These are phyloP conservation scores for Suhomyces sp. DNA, from an alignment of 805 yeast species.

Conservation along the genomic window DNA sequence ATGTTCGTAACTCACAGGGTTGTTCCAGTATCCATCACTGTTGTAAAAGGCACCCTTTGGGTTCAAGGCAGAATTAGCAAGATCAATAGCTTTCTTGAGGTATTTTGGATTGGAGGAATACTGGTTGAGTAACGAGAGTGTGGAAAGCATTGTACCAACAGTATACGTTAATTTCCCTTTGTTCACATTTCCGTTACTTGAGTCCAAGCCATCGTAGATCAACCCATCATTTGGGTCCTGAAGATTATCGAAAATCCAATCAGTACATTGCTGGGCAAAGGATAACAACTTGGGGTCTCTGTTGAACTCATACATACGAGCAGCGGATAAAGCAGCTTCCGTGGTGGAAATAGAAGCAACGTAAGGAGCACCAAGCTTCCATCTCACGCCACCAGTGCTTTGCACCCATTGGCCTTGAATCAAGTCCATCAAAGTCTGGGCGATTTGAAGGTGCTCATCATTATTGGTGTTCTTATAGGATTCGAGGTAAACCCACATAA, in stretches of 20 bases:
- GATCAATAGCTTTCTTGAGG: slow-evolving; percentile 7
- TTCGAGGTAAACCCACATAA: slow-evolving; percentile 12
- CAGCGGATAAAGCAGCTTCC: slow-evolving; percentile 14
- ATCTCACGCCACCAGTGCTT: slow-evolving; percentile 10
- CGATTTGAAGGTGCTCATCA: slow-evolving; percentile 6
- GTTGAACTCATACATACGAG: slow-evolving; percentile 7
- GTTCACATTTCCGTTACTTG: slow-evolving; percentile 5
- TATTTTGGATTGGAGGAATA: slow-evolving; percentile 5
- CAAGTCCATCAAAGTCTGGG: slow-evolving; percentile 6
- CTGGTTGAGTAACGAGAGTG: slow-evolving; percentile 9
- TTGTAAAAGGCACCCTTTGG: slow-evolving; percentile 10
- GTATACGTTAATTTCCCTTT: slow-evolving; percentile 13
- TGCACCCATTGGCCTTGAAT: slow-evolving; percentile 8
- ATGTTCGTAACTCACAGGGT: slow-evolving; percentile 14
- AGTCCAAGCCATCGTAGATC: slow-evolving; percentile 10
- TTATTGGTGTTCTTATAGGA: slow-evolving; percentile 8
- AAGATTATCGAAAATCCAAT: slow-evolving; percentile 10
- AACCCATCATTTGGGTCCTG: slow-evolving; percentile 14
- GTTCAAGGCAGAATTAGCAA: slow-evolving; percentile 10
- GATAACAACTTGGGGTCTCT: slow-evolving; percentile 2
- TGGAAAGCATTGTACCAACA: slow-evolving; percentile 12
- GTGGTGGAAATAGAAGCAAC: slow-evolving; percentile 13
- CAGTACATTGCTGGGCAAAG: slow-evolving; percentile 9
- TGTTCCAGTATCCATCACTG: slow-evolving; percentile 16
- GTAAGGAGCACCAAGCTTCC: slow-evolving; percentile 11